Conservation (phyloP, 2,329 filamentous ascomycete genomes). For the Venturia pyrina region DNA sequence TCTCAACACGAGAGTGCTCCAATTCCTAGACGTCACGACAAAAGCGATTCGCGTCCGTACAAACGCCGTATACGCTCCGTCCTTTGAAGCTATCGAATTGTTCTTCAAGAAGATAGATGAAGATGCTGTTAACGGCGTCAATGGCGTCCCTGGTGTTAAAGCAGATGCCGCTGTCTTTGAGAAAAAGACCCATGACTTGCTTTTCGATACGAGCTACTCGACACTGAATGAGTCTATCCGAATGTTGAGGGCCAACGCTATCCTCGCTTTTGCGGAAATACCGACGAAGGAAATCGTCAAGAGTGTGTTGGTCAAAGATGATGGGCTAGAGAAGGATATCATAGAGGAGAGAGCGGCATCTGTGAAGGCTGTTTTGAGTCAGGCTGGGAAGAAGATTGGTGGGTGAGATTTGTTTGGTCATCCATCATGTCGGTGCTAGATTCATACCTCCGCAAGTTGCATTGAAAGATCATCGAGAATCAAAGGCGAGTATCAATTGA, state of each 20-base stretch:
- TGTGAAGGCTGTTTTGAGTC: not conserved
- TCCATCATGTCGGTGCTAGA: too few relatives aligned
- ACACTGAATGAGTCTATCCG: conserved; percentile 21
- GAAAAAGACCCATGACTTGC: conserved; percentile 1
- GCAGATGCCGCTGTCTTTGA: not conserved
- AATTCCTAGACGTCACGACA: conserved; percentile 17
- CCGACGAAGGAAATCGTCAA: not conserved
- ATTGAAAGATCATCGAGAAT: too few relatives aligned
- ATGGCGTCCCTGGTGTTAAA: not conserved
- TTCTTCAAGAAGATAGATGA: conserved; percentile 16
- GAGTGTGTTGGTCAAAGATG: not conserved
- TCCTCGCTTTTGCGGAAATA: conserved; percentile 15
- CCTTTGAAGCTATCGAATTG: conserved; percentile 19
- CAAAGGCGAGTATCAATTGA: too few relatives aligned
- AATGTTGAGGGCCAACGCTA: conserved; percentile 21
- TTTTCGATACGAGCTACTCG: conserved; percentile 20
- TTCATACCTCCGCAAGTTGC: too few relatives aligned
- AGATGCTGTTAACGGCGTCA: not conserved
- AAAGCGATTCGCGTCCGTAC: conserved; percentile 19
- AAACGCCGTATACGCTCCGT: conserved; percentile 18
- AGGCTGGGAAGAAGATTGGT: not conserved
- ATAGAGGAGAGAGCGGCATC: not conserved
- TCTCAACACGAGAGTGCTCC: not conserved
- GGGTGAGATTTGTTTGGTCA: not conserved
- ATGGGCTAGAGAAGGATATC: not conserved